Evolutionary conservation across 768 basidiomycete genomes (phyloP).

Genomic region (Mycena olivaceomarginata): DNA sequence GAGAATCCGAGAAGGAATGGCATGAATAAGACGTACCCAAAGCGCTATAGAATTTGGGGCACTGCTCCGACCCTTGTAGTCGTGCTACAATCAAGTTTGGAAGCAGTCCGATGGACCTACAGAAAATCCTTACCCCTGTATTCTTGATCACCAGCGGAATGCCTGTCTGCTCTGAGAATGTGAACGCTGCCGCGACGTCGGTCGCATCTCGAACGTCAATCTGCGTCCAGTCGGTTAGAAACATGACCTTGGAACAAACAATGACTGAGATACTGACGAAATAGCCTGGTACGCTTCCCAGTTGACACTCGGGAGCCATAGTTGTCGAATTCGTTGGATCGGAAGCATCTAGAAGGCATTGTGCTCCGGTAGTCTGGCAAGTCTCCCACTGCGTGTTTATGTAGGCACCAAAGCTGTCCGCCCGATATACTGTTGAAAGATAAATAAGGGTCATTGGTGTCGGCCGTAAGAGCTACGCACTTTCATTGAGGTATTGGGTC

Average conservation of each 20-base stretch:
- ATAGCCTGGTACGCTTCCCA: slow-evolving; percentile 60
- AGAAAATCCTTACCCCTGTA: slow-evolving; percentile 63
- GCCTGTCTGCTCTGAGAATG: slow-evolving; percentile 59
- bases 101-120: not conserved
- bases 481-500: slow-evolving; percentile 26
- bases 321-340: slow-evolving; percentile 49
- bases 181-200: slow-evolving; percentile 67
- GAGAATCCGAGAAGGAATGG: not conserved
- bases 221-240: slow-evolving; percentile 42
- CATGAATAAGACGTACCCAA: slow-evolving; percentile 59
- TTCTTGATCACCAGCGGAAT: slow-evolving; percentile 70
- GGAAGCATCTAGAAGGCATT: slow-evolving; percentile 67
- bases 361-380: slow-evolving; percentile 66
- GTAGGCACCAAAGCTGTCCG: slow-evolving; percentile 9
- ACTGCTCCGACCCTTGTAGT: slow-evolving; percentile 69
- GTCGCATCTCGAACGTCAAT: slow-evolving; percentile 61
- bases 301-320: slow-evolving; percentile 51
- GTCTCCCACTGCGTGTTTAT: slow-evolving; percentile 69
- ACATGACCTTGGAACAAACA: too few species aligned
- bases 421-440: not conserved
- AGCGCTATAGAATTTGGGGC: slow-evolving; percentile 65
- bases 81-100: slow-evolving; percentile 56
- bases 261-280: slow-evolving; percentile 53
- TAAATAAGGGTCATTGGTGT: not conserved
- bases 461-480: not conserved